Evolutionary conservation across 2,329 filamentous ascomycete species (phyloP).

Genomic region (Aureobasidium leucospermi): DNA sequence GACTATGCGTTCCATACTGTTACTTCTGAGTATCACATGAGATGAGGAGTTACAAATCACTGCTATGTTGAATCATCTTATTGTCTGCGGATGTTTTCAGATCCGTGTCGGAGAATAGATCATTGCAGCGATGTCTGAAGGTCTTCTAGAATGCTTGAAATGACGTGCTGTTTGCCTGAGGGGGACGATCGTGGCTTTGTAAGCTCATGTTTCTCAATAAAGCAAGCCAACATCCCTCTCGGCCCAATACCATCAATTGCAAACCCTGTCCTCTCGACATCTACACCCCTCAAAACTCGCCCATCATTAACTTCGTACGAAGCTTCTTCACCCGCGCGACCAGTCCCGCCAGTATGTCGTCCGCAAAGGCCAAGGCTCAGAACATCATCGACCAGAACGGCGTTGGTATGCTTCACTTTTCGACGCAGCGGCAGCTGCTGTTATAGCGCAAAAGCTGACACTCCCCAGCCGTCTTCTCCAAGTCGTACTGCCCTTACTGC

Average conservation of each 20-base stretch:
- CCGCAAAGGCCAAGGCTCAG: conserved; percentile 76
- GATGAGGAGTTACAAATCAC: neutral
- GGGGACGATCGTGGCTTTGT: neutral
- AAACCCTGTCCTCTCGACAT: neutral
- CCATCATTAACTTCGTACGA: conserved; percentile 61
- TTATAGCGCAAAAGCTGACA: neutral
- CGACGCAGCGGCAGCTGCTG: neutral
- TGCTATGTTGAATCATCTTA: neutral
- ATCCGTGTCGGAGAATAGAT: neutral
- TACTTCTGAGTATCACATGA: no score
- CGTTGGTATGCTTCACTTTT: conserved; percentile 55
- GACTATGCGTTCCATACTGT: no score
- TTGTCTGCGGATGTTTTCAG: neutral
- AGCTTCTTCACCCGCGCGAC: conserved; percentile 59
- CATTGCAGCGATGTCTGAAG: neutral
- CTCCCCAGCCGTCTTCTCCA: conserved; percentile 77
- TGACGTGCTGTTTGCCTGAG: neutral
- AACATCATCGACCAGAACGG: conserved; percentile 80
- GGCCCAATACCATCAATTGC: neutral
- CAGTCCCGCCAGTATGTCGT: conserved; percentile 65
- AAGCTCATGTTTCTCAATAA: conserved; percentile 3
- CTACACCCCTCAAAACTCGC: conserved; percentile 16
- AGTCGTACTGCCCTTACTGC: conserved; percentile 96
- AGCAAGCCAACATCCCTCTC: conserved; percentile 1
- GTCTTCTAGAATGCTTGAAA: neutral